Base-by-base conservation (phyloP, 306 rosid genomes). In the Pterocarpus macrocarpus region DNA sequence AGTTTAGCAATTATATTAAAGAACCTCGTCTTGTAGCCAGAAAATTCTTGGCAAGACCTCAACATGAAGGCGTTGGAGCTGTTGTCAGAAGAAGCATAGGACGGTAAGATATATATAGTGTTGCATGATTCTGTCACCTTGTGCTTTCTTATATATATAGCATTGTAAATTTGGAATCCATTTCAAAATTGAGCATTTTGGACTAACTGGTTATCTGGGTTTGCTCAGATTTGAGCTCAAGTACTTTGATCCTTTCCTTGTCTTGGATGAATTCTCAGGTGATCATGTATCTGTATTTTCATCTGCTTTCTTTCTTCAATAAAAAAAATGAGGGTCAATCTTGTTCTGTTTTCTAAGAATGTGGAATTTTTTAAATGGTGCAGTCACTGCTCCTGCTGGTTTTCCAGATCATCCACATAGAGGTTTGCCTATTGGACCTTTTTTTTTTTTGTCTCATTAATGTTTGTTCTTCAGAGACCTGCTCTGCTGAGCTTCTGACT, bases 331-430 rank as follows among this genome's bases (percentile, higher is more conserved):
- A 81, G 15, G 49, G 12, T 58, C 64, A 62, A 35, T 79, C 15
- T 82, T 70, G 7, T 69, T 56, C 13, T 63, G 43, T 69, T 38
- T 61, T 61, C 65, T 83, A 41, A 83, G 14, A 73, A 56, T 79
- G 76, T 39, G 67, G 68, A 17, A 67, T 11, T 82, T 64, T 64
- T 64, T 55, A 5, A 62, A 64, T 83, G 30, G 80, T 85, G 82
- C 93, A 95, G 98, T 91, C 33, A 72, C 97, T 66, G 93, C 97
- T 86, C 99, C 99, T 43, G 96, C 98, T 88, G 99, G 99, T 8
- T 95, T 95, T 75, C 99, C 93, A 36, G 99, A 95, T 87, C 99
- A 95, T 87, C 98, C 99, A 79, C 99, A 95, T 45, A 90, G 99
- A 89, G 99, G 99, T 90, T 83, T 84, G 82, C 10, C 28, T 32